A percentile compares a stretch with the other conserved stretches of the same genome.
These are phyloP conservation scores for Pseudogymnoascus sp. DNA, from an alignment of 2,329 filamentous ascomycete genomes.

Conservation along the genomic window DNA sequence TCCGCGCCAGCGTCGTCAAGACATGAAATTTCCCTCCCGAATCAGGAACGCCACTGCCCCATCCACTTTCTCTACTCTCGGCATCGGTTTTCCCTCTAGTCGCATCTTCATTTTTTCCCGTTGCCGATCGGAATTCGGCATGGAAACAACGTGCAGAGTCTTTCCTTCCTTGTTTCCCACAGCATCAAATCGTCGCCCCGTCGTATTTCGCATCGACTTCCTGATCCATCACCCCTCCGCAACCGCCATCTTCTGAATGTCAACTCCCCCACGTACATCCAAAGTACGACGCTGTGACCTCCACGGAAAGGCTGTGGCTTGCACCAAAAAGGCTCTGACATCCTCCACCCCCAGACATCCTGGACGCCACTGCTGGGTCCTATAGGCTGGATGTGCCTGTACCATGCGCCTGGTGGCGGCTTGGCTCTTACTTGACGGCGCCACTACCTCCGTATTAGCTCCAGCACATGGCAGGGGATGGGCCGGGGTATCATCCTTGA, in stretches of 20 bases:
- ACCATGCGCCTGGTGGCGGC: not conserved
- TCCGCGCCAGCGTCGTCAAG: not conserved
- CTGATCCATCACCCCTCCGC: not conserved
- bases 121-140: slow-evolving; percentile 5
- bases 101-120: not conserved
- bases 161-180: not conserved
- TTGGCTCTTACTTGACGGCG: not conserved
- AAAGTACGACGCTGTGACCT: not conserved
- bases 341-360: not conserved
- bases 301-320: not conserved
- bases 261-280: not conserved
- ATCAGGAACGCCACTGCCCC: not conserved
- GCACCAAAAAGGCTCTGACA: slow-evolving; percentile 1
- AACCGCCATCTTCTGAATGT: not conserved
- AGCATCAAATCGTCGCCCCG: not conserved
- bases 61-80: not conserved
- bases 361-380: not conserved
- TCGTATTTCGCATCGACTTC: not conserved
- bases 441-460: not conserved
- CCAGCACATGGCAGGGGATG: not conserved
- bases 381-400: not conserved
- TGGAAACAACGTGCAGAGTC: not conserved
- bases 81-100: not conserved
- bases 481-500: not conserved
- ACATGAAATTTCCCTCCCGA: not conserved